Conservation (phyloP, 345 rosid species). For the Gossypium anomalum region DNA sequence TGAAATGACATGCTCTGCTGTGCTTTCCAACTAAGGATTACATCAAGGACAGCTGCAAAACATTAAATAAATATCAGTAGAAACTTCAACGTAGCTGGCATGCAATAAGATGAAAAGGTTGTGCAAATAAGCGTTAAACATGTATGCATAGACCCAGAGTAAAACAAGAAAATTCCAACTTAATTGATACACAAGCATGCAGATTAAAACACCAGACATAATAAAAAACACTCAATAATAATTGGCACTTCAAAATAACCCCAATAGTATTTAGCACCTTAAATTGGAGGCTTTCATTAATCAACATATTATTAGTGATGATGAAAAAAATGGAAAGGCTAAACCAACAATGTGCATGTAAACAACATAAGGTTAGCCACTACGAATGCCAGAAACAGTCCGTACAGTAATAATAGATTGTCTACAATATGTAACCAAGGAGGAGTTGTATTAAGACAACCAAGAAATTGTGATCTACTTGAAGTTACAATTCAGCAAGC, state of each 20-base stretch:
- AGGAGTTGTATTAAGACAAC: not conserved
- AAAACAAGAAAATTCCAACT: slow-evolving; percentile 13
- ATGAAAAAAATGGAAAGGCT: not conserved
- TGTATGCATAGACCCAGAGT: not conserved
- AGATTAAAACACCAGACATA: not conserved
- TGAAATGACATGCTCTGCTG: slow-evolving; percentile 79
- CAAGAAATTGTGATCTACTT: not conserved
- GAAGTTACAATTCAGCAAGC: not conserved
- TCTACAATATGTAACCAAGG: not conserved
- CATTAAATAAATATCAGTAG: slow-evolving; percentile 13
- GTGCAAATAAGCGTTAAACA: not conserved
- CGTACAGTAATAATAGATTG: not conserved
- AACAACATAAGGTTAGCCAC: not conserved
- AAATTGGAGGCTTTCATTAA: not conserved
- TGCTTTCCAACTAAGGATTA: slow-evolving; percentile 90
- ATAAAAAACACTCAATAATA: not conserved
- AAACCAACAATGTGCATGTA: not conserved
- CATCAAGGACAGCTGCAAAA: slow-evolving; percentile 85
- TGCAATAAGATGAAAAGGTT: slow-evolving; percentile 6
- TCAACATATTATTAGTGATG: not conserved
- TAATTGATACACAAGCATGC: not conserved
- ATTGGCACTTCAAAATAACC: not conserved
- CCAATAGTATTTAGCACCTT: not conserved
- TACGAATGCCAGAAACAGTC: not conserved
- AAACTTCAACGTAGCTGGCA: not conserved